Conservation (phyloP, 495 filamentous ascomycete genomes). For the Choiromyces venosus region DNA sequence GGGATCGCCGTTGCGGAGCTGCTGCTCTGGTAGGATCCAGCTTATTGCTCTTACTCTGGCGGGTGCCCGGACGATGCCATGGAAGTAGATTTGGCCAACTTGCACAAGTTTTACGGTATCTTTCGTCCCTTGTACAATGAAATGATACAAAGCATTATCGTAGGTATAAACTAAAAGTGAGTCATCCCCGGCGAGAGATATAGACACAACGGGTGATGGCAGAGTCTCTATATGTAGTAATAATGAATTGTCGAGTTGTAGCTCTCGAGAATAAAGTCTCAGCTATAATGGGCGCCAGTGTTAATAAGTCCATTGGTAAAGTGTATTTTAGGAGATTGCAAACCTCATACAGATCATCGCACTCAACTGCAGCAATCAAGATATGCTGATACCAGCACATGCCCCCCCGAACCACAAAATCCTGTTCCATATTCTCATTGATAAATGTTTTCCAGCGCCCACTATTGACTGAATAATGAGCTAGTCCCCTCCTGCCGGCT, state of each 20-base stretch:
- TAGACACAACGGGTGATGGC: slow-evolving; percentile 74
- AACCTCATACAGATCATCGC: slow-evolving; percentile 72
- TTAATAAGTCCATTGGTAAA: slow-evolving; percentile 7
- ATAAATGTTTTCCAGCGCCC: slow-evolving; percentile 93
- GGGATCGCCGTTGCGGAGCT: slow-evolving; percentile 84
- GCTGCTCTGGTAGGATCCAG: slow-evolving; percentile 91
- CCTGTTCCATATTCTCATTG: slow-evolving; percentile 72
- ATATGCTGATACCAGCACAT: slow-evolving; percentile 99
- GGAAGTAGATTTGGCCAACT: slow-evolving; percentile 92
- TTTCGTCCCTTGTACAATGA: slow-evolving; percentile 68
- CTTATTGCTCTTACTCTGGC: slow-evolving; percentile 86
- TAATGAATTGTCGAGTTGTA: slow-evolving; percentile 64
- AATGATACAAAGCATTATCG: slow-evolving; percentile 93
- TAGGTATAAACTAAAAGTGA: slow-evolving; percentile 94
- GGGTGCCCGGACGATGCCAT: slow-evolving; percentile 91
- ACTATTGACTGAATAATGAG: slow-evolving; percentile 92
- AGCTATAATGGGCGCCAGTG: slow-evolving; percentile 47
- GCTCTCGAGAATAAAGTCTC: slow-evolving; percentile 85
- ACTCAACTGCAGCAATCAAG: slow-evolving; percentile 86
- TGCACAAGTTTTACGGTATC: slow-evolving; percentile 71
- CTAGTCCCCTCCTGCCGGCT: slow-evolving; percentile 83
- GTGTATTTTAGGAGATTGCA: not conserved
- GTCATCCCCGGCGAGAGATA: slow-evolving; percentile 83
- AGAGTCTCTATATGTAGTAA: slow-evolving; percentile 70
- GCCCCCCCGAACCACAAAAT: slow-evolving; percentile 85